phyloP scores from a whole-genome alignment of 805 yeast species.

The Candida corydali region DNA sequence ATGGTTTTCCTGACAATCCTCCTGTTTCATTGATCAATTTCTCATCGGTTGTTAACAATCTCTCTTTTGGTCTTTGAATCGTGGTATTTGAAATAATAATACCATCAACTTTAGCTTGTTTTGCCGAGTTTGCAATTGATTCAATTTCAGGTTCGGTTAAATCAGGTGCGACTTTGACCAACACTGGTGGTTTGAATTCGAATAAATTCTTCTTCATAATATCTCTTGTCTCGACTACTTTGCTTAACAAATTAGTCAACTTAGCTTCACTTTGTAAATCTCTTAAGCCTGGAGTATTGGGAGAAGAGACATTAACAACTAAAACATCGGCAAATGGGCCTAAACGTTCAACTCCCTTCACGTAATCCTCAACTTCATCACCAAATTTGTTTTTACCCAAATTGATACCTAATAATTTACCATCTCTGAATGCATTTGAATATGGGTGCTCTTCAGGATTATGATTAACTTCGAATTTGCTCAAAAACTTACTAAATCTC shows the following conservation, averaged over 20 bases:
- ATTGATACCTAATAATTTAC: constrained; percentile 73
- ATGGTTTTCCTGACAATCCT: constrained; percentile 90
- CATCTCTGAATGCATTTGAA: constrained; percentile 53
- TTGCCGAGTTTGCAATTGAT: constrained; percentile 79
- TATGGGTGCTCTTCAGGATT: constrained; percentile 16
- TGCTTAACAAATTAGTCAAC: constrained; percentile 59
- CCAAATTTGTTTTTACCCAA: constrained; percentile 91
- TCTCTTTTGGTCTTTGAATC: constrained; percentile 64
- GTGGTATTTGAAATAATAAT: constrained; percentile 92
- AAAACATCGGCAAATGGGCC: constrained; percentile 85
- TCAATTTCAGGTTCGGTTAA: constrained; percentile 74
- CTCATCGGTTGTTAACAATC: constrained; percentile 46
- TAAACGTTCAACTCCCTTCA: constrained; percentile 75
- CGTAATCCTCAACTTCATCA: constrained; percentile 83
- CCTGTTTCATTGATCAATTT: constrained; percentile 59
- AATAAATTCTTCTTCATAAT: constrained; percentile 36
- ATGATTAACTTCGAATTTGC: constrained; percentile 10
- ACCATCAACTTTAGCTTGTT: constrained; percentile 77
- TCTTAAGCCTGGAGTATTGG: constrained; percentile 94
- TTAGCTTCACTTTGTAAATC: constrained; percentile 76
- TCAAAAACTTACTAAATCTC: constrained; percentile 49
- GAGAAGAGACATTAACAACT: constrained; percentile 89
- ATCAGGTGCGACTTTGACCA: constrained; percentile 94
- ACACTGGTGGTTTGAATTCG: constrained; percentile 63
- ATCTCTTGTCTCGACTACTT: constrained; percentile 69